Evolutionary conservation across 1,284 basidiomycete genomes (phyloP), one percentile per base, ranked within the genome.

Genomic region (Ceratobasidium theobromae): DNA sequence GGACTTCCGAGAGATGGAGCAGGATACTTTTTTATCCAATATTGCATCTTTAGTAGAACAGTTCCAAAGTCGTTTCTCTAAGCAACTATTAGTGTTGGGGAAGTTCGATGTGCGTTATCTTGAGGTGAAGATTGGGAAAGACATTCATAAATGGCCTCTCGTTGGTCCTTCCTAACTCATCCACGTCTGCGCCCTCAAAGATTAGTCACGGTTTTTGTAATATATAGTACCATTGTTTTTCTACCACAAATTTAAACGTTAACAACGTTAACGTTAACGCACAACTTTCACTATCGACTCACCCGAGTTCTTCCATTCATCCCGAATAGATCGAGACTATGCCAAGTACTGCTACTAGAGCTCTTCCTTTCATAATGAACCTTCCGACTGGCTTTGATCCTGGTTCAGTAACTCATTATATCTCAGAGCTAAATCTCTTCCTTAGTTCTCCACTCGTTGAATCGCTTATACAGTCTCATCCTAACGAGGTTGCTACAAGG

Each of bases 71-170:
- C 74, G 32, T 73, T 86, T 32, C 75, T 80, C 23, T 76, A 75
- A 30, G 78, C 43, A 30, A 21, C 58, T 62, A 3, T 51, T 62
- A 28, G 16, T 4, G 1, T 27, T 79, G 3, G 82, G 83, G 1
- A 74, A 74, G 3, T 85, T 87, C 70, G 77, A 83, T 30, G 81
- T 80, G 3, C 79, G 79, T 49, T 77, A 78, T 64, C 73, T 90
- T n/a, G 77, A 78, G 52, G 78, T 85, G 35, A 86, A 81, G 72
- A 88, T 89, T 48, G 88, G 87, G 30, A 87, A 85, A 73, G 82
- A 87, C 4, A 75, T 84, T 46, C 51, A 58, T 28, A 66, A 55
- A 25, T 70, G 58, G 58, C 46, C 45, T 3, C 23, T 62, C 14
- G 18, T 35, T 45, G 18, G 9, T 11, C 43, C 9, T 38, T 16